These are phyloP conservation scores for Amoebophrya sp. DNA, from an alignment of 169 alveolate species.

Conservation along the genomic window DNA sequence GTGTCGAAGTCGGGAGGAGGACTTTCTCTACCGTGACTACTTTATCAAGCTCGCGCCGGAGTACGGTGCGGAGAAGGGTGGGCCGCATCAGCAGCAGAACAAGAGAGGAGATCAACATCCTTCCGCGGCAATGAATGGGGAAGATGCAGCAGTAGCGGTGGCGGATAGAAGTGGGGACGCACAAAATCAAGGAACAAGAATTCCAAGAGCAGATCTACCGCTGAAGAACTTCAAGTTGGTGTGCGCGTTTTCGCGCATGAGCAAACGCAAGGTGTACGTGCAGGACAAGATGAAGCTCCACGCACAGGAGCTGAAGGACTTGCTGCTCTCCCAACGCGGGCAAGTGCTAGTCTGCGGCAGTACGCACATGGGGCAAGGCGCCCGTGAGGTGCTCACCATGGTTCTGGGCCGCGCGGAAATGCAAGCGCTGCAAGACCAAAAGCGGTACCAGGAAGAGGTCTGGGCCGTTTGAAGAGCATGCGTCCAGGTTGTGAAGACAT, in stretches of 20 bases:
- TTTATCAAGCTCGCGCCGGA: not conserved
- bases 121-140: not conserved
- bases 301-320: not conserved
- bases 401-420: not conserved
- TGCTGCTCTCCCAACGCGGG: not conserved
- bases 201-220: not conserved
- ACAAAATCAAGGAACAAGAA: no score
- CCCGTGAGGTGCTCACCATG: not conserved
- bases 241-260: conserved; percentile 21
- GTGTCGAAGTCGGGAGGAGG: not conserved
- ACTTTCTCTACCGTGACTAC: not conserved
- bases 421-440: not conserved
- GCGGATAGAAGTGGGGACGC: no score
- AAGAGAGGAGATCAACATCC: not conserved
- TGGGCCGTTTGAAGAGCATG: not conserved
- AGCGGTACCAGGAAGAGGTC: not conserved
- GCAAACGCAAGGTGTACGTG: not conserved
- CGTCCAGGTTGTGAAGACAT: not conserved
- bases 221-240: not conserved
- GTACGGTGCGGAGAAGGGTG: not conserved
- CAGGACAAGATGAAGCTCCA: conserved; percentile 4
- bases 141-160: not conserved
- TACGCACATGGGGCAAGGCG: not conserved
- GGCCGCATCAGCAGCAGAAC: not conserved
- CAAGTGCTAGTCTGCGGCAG: not conserved